Conservation (phyloP, 352 stramenopile species). For the Globisporangium okanoganense region DNA sequence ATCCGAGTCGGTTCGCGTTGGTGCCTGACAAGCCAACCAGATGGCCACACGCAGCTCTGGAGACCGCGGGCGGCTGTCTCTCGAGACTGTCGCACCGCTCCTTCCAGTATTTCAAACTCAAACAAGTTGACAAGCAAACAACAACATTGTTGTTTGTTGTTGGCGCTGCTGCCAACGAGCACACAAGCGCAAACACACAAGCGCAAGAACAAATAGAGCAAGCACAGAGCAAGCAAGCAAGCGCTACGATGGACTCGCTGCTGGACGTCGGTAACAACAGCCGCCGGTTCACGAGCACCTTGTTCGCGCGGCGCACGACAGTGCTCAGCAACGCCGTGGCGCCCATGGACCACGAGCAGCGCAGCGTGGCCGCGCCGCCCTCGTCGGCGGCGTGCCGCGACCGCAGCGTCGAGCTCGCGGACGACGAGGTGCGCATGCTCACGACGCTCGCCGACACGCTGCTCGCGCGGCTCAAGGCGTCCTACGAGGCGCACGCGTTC, state of each 20-base stretch:
- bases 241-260: slow-evolving; percentile 10
- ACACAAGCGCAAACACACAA: neutral
- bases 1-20: neutral
- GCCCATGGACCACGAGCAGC: neutral
- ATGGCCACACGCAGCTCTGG: neutral
- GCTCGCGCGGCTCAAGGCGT: slow-evolving; percentile 30
- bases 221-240: neutral
- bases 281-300: slow-evolving; percentile 5
- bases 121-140: neutral
- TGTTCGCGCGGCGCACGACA: neutral
- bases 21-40: neutral
- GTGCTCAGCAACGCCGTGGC: neutral
- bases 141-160: neutral
- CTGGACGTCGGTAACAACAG: neutral
- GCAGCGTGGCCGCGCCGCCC: slow-evolving; percentile 7
- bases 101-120: too few species aligned
- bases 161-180: neutral
- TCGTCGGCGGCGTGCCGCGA: slow-evolving; percentile 5
- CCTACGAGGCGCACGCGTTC: slow-evolving; percentile 32
- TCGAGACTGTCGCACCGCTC: slow-evolving; percentile 2
- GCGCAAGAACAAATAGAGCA: neutral
- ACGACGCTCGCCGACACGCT: slow-evolving; percentile 31
- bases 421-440: slow-evolving; percentile 50
- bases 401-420: slow-evolving; percentile 28
- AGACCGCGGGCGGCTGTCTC: slow-evolving; percentile 1